These are phyloP conservation scores for Phytomonas francai DNA, from an alignment of 208 protist species.

Conservation along the genomic window DNA sequence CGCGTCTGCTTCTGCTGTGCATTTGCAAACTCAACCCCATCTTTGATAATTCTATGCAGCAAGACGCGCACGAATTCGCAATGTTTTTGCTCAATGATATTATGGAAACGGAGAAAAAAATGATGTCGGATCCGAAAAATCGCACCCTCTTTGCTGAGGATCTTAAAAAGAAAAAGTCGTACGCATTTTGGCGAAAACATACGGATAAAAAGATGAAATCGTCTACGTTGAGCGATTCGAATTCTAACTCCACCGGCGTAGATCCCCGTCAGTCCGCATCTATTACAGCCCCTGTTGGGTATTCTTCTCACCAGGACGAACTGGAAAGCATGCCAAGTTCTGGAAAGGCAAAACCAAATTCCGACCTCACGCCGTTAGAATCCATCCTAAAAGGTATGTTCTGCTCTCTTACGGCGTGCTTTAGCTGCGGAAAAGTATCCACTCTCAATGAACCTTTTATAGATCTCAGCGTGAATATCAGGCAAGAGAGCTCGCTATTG, in stretches of 20 bases:
- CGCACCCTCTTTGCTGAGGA: constrained; percentile 38
- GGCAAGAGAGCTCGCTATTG: constrained; percentile 71
- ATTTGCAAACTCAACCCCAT: constrained; percentile 42
- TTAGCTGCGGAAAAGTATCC: constrained; percentile 62
- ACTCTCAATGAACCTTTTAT: constrained; percentile 68
- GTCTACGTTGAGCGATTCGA: too few relatives aligned
- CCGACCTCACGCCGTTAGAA: constrained; percentile 46
- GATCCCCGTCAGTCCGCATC: too few relatives aligned
- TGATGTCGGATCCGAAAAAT: constrained; percentile 61
- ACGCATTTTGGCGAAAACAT: constrained; percentile 24
- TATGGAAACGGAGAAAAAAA: constrained; percentile 62
- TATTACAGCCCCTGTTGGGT: too few relatives aligned
- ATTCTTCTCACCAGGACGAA: too few relatives aligned
- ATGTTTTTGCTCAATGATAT: constrained; percentile 87
- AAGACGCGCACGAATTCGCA: constrained; percentile 89
- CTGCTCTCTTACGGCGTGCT: constrained; percentile 61
- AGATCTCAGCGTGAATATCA: constrained; percentile 76
- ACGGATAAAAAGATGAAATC: not conserved
- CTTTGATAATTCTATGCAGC: constrained; percentile 78
- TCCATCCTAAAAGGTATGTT: constrained; percentile 71
- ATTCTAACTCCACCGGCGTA: too few relatives aligned
- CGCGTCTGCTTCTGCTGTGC: constrained; percentile 33
- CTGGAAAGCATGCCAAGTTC: too few relatives aligned
- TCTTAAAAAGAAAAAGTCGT: constrained; percentile 28
- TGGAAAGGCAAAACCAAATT: constrained; percentile 7